Base-by-base conservation (phyloP, 2,329 filamentous ascomycete species). In the Lachnellula hyalina region DNA sequence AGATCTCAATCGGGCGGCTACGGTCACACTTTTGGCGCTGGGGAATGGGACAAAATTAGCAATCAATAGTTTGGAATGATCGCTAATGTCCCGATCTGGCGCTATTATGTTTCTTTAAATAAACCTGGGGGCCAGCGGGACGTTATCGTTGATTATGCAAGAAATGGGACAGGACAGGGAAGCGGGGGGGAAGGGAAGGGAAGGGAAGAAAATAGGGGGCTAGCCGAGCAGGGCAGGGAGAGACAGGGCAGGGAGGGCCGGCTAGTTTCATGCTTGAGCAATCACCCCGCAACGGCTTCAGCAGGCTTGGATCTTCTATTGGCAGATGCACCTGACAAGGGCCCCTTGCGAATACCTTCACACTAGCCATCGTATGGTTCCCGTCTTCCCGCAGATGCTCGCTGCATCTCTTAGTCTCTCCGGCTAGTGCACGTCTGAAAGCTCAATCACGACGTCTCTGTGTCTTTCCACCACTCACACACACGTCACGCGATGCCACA, bases 31-130 rank as follows among this genome's bases (percentile, higher is more conserved):
- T 47, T 56, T 38, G 35, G 42, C 47, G 52, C 36, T 52, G 56
- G 51, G 15, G 51, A 58, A 55, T 46, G 52, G 11, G 49, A 56
- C 57, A 41, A 60, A 64, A 59, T 63, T 63, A 63, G 61, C 61
- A 60, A 53, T 61, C 56, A 56, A 61, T 61, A 61, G 51, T 57
- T 48, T 17, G 34, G 7, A 53, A 56, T 48, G 46, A 15, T 32
- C 42, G 51, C 34, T 53, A 59, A 55, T 49, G 48, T 38, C 59
- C 52, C 44, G 7, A 53, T 62, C 12, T 25, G 58, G 60, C 54
- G n/a, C 59, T 60, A 58, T 65, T 64, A 63, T 61, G 59, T 57
- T 63, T 46, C 62, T 65, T 65, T 64, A 63, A 64, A 64, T 64
- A 64, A 51, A 54, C 35, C 34, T n/a, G 41, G 35, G 51, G 51